phyloP scores from a whole-genome alignment of 2,329 filamentous ascomycete genomes.

The Pochonia chlamydosporia region DNA sequence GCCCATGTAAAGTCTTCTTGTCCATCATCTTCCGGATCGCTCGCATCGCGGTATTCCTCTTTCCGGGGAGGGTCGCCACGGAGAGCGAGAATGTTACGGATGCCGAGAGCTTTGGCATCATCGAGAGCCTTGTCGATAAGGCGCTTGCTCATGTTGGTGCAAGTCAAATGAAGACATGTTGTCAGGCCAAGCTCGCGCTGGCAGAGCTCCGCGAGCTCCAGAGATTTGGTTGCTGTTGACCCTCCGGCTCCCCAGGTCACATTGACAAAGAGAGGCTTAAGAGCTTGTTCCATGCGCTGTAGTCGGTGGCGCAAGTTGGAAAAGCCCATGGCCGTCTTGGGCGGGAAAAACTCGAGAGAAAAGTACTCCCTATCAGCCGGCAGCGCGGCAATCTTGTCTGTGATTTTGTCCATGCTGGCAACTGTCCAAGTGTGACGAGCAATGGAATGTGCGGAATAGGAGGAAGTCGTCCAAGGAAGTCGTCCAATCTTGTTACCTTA shows the following conservation, averaged over 20 bases:
- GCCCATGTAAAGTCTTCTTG: constrained; percentile 84
- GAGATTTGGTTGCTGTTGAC: constrained; percentile 81
- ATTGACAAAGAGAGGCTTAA: constrained; percentile 90
- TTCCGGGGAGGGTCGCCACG: constrained; percentile 85
- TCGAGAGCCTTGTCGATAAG: constrained; percentile 85
- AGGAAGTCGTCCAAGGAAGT: no score
- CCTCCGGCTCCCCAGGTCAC: constrained; percentile 98
- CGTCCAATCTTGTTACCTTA: no score
- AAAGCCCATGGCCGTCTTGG: constrained; percentile 93
- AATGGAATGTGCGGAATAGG: not conserved
- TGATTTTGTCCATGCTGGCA: constrained; percentile 72
- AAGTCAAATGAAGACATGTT: constrained; percentile 92
- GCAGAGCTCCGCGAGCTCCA: constrained; percentile 92
- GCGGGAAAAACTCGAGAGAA: constrained; percentile 98
- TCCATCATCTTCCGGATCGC: constrained; percentile 51
- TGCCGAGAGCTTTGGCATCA: constrained; percentile 82
- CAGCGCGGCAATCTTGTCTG: constrained; percentile 88
- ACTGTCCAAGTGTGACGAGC: not conserved
- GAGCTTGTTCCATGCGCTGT: constrained; percentile 86
- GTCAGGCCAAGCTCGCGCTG: constrained; percentile 88
- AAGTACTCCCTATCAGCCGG: constrained; percentile 79
- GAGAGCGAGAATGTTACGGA: constrained; percentile 89
- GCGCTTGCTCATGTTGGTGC: constrained; percentile 90
- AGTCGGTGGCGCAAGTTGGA: constrained; percentile 89
- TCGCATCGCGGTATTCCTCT: constrained; percentile 71